A percentile compares a stretch with the other conserved stretches of the same genome.
phyloP scores from a whole-genome alignment of 176 grass and related monocot genomes.

The Alopecurus myosuroides region DNA sequence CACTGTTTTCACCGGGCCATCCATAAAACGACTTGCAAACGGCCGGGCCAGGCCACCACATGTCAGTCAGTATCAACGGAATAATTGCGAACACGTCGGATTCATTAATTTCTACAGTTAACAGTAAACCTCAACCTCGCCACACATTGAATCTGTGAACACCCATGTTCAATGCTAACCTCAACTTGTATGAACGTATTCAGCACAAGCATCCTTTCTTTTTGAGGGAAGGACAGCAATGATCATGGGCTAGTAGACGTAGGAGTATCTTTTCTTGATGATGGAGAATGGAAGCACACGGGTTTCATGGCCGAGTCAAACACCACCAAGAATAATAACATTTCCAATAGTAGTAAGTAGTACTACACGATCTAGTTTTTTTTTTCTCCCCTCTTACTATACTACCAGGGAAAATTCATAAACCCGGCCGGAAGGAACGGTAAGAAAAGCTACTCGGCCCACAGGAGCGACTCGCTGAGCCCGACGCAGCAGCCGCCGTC shows the following conservation, averaged over 20 bases:
- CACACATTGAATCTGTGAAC: background rate
- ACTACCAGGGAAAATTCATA: background rate
- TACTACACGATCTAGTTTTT: background rate
- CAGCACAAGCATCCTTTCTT: background rate
- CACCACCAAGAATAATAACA: background rate
- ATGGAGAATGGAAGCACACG: slow-evolving; percentile 5
- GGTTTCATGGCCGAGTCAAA: background rate
- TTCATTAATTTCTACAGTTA: background rate
- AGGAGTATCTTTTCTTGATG: background rate
- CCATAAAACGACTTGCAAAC: slow-evolving; percentile 33
- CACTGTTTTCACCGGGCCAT: background rate
- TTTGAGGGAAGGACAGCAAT: background rate
- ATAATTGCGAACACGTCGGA: background rate
- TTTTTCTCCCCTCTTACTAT: background rate
- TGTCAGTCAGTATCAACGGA: background rate
- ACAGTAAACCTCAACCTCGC: background rate
- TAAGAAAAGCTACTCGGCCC: slow-evolving; percentile 36
- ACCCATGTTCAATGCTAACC: background rate
- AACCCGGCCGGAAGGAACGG: background rate
- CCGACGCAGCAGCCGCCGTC: slow-evolving; percentile 33
- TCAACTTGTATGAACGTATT: background rate
- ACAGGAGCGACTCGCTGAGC: slow-evolving; percentile 34
- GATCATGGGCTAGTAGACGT: background rate
- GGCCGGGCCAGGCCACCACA: background rate
- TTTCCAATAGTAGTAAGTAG: background rate